phyloP scores from a whole-genome alignment of 2,329 filamentous ascomycete genomes.

The Ramularia endophylla region DNA sequence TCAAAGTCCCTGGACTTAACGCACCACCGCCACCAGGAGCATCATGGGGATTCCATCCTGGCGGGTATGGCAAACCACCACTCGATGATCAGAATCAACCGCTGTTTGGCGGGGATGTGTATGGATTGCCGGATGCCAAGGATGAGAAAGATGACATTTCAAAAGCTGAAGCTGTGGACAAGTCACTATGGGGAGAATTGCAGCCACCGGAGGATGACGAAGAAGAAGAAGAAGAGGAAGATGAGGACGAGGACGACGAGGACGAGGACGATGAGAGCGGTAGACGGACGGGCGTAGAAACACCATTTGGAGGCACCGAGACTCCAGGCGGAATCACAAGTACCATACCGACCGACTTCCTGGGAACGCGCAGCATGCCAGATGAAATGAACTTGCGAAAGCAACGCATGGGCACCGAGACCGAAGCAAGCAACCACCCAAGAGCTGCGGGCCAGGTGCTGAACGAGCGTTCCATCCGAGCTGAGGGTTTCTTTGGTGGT shows the following conservation, averaged over 20 bases:
- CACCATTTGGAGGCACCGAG: constrained; percentile 61
- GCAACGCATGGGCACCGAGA: constrained; percentile 75
- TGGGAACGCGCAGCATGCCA: constrained; percentile 66
- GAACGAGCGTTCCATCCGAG: constrained; percentile 76
- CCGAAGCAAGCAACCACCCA: constrained; percentile 69
- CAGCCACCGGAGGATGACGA: constrained; percentile 59
- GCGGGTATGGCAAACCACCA: constrained; percentile 93
- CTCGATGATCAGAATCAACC: constrained; percentile 90
- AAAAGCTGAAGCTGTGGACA: constrained; percentile 74
- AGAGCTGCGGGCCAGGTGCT: constrained; percentile 84
- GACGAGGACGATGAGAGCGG: constrained; percentile 61
- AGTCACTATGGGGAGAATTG: constrained; percentile 85
- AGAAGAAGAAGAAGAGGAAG: constrained; percentile 56
- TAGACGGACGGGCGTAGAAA: constrained; percentile 56
- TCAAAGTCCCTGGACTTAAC: constrained; percentile 92
- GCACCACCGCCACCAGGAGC: constrained; percentile 84
- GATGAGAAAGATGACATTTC: constrained; percentile 48
- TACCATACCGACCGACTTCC: constrained; percentile 73
- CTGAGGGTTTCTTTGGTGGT: constrained; percentile 92
- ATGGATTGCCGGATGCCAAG: constrained; percentile 58
- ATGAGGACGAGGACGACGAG: constrained; percentile 65
- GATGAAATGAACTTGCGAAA: constrained; percentile 92
- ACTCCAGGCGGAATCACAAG: constrained; percentile 77
- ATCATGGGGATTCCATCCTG: constrained; percentile 90
- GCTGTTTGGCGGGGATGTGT: constrained; percentile 90